phyloP scores from a whole-genome alignment of 352 stramenopile genomes.

The Thraustochytrium striatum region DNA sequence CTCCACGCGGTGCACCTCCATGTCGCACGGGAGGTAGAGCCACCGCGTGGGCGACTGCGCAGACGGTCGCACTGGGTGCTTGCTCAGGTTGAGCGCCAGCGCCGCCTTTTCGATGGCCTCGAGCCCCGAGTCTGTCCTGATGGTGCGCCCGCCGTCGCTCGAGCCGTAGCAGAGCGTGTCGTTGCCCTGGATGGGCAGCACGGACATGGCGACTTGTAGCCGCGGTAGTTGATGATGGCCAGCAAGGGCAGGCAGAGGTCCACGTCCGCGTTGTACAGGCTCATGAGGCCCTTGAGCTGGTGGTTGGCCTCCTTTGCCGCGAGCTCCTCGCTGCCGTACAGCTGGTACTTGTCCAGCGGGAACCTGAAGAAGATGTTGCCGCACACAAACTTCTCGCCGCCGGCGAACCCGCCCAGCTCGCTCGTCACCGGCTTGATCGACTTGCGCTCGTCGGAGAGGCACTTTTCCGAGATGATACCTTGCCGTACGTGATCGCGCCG shows the following conservation, averaged over 20 bases:
- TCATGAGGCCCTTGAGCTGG: conserved; percentile 32
- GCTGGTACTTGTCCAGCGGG: conserved; percentile 58
- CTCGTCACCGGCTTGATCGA: conserved; percentile 64
- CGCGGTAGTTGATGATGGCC: conserved; percentile 5
- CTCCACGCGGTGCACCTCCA: conserved; percentile 39
- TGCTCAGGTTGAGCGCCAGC: conserved; percentile 14
- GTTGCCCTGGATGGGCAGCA: conserved; percentile 33
- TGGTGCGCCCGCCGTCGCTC: conserved; percentile 3
- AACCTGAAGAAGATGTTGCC: conserved; percentile 62
- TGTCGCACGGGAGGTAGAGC: conserved; percentile 31
- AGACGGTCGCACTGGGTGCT: not conserved
- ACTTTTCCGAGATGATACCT: conserved; percentile 49
- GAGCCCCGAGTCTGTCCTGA: too few species aligned
- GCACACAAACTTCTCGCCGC: conserved; percentile 64
- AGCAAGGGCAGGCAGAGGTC: conserved; percentile 18
- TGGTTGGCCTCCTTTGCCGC: conserved; percentile 45
- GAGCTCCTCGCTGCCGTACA: conserved; percentile 34
- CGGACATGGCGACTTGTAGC: conserved; percentile 41
- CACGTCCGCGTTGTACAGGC: not conserved
- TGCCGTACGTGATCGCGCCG: conserved; percentile 52
- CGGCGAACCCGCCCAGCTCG: conserved; percentile 54
- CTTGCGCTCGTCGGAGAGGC: conserved; percentile 28
- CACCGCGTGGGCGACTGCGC: not conserved
- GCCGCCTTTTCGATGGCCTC: not conserved
- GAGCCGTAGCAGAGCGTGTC: conserved; percentile 40